These are phyloP conservation scores for Tylopilus plumbeoviolaceoides DNA, from an alignment of 768 basidiomycete species.

Conservation along the genomic window DNA sequence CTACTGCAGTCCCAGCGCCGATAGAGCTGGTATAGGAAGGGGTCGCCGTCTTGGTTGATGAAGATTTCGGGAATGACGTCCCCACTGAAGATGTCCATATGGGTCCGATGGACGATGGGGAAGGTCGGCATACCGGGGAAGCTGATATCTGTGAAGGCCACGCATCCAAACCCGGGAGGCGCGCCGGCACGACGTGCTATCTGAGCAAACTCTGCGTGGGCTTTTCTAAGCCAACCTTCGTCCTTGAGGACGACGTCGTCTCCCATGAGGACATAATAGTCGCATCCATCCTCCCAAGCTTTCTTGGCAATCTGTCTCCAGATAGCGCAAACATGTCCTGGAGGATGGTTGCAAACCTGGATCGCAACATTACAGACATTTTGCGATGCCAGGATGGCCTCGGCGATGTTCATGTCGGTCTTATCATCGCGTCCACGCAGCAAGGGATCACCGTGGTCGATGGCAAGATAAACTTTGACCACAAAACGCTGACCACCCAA, in stretches of 20 bases:
- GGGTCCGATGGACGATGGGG: slow-evolving; percentile 51
- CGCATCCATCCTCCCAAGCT: slow-evolving; percentile 46
- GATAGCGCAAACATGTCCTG: slow-evolving; percentile 48
- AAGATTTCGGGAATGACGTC: slow-evolving; percentile 48
- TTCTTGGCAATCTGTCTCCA: slow-evolving; percentile 48
- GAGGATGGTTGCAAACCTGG: slow-evolving; percentile 37
- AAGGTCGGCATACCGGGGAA: slow-evolving; percentile 64
- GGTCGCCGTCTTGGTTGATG: slow-evolving; percentile 57
- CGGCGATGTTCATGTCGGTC: slow-evolving; percentile 29
- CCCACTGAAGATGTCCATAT: slow-evolving; percentile 53
- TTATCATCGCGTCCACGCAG: slow-evolving; percentile 25
- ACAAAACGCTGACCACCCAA: slow-evolving; percentile 32
- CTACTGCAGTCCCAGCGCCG: slow-evolving; percentile 48
- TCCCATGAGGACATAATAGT: slow-evolving; percentile 52
- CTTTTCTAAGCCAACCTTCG: slow-evolving; percentile 48
- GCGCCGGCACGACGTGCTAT: slow-evolving; percentile 29
- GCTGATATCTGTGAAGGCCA: slow-evolving; percentile 50
- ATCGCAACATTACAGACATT: slow-evolving; percentile 37
- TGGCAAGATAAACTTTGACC: slow-evolving; percentile 47
- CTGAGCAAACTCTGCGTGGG: slow-evolving; percentile 36
- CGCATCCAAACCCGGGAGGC: slow-evolving; percentile 50
- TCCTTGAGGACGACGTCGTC: slow-evolving; percentile 52
- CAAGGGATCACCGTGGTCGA: slow-evolving; percentile 47
- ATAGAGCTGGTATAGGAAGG: slow-evolving; percentile 58
- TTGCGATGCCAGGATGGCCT: slow-evolving; percentile 32